Evolutionary conservation across 257 asterid species (phyloP).

Genomic region (Capsicum rhomboideum): DNA sequence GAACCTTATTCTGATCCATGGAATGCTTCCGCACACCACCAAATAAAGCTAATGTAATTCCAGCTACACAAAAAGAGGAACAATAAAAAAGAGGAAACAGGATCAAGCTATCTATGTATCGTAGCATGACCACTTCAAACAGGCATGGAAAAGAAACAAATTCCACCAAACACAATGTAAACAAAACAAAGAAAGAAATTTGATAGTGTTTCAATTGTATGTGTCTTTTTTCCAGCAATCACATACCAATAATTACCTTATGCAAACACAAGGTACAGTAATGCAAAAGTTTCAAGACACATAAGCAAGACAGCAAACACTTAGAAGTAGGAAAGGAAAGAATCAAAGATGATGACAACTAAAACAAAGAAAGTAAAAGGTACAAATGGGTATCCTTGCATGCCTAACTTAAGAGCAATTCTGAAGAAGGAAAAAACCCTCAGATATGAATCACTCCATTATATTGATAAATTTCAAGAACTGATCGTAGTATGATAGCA

Average conservation of each 20-base stretch:
- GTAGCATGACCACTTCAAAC: not conserved
- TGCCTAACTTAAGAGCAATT: not conserved
- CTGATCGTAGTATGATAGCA: not conserved
- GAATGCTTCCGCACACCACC: conserved; percentile 95
- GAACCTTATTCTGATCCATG: conserved; percentile 97
- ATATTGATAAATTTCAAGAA: not conserved
- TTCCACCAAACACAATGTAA: not conserved
- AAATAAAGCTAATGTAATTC: conserved; percentile 73
- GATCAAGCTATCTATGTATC: not conserved
- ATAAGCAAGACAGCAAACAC: not conserved
- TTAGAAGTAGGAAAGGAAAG: not conserved
- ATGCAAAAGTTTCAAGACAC: not conserved
- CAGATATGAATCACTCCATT: not conserved
- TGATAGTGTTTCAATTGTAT: not conserved
- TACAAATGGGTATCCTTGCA: not conserved
- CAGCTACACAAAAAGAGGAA: conserved; percentile 38
- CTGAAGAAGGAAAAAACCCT: not conserved
- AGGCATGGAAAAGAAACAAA: not conserved
- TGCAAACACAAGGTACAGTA: not conserved
- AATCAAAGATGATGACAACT: not conserved
- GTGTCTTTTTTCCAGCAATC: not conserved
- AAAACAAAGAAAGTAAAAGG: not conserved
- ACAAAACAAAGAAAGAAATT: not conserved
- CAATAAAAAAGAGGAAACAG: not conserved
- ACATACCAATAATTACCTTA: not conserved